Evolutionary conservation across 306 rosid genomes (phyloP).

Genomic region (Cicer pinnatifidum): DNA sequence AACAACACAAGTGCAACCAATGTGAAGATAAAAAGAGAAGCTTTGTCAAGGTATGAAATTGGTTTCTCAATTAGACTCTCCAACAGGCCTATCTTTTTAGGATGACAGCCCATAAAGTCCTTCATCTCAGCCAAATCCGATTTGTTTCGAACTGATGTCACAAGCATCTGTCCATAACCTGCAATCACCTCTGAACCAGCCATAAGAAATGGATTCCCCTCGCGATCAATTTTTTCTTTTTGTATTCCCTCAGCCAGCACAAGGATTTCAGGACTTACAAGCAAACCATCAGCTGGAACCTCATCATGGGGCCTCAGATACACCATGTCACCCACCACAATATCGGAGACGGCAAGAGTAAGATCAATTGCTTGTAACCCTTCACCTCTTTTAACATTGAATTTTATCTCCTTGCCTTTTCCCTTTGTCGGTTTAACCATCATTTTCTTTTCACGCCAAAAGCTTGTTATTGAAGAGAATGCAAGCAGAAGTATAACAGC

Average conservation of each 20-base stretch:
- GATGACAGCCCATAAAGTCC: constrained; percentile 5
- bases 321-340: constrained; percentile 56
- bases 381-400: constrained; percentile 49
- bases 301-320: constrained; percentile 48
- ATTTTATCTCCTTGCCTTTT: constrained; percentile 33
- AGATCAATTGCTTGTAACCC: fast-evolving
- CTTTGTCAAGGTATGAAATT: constrained; percentile 46
- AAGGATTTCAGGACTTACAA: constrained; percentile 40
- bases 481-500: constrained; percentile 48
- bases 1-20: constrained; percentile 51
- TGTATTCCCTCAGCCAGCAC: constrained; percentile 42
- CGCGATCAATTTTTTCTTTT: constrained; percentile 35
- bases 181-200: constrained; percentile 57
- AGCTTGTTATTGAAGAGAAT: constrained; percentile 45
- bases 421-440: constrained; percentile 39
- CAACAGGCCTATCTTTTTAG: constrained; percentile 41
- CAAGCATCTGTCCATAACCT: constrained; percentile 64
- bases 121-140: constrained; percentile 29
- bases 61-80: constrained; percentile 57
- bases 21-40: constrained; percentile 45
- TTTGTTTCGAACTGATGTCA: constrained; percentile 47
- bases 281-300: constrained; percentile 71
- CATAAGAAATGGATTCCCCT: constrained; percentile 57
- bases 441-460: constrained; percentile 39
- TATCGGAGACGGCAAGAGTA: constrained; percentile 35